Conservation (phyloP, 192 early-diverging fungal species). For the Spizellomyces punctatus region DNA sequence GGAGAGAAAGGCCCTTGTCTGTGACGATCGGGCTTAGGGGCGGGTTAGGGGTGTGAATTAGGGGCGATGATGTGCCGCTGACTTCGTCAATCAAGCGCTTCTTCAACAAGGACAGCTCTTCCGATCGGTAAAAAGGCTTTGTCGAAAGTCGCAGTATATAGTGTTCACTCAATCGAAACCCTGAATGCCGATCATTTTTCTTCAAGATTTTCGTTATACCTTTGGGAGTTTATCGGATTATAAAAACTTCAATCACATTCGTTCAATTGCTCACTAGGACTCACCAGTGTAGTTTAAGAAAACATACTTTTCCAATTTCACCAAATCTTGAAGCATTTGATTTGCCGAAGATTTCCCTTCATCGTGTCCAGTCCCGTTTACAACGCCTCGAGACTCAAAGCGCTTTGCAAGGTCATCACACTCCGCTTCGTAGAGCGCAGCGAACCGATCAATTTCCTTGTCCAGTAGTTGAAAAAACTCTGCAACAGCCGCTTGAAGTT, state of each 20-base stretch:
- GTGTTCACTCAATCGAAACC: conserved; percentile 69
- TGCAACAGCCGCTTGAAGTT: conserved; percentile 61
- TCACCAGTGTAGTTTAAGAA: conserved; percentile 80
- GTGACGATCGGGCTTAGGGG: conserved; percentile 26
- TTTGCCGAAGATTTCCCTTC: conserved; percentile 15
- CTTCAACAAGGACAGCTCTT: conserved; percentile 67
- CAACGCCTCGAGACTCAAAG: background rate
- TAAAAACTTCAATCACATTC: too few species aligned
- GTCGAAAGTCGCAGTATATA: conserved; percentile 61
- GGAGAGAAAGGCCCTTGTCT: conserved; percentile 38
- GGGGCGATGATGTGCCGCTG: conserved; percentile 32
- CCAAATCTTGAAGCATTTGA: conserved; percentile 60
- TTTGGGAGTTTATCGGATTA: background rate
- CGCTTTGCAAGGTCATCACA: conserved; percentile 15
- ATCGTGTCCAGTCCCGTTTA: background rate
- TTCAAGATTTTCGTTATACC: conserved; percentile 84
- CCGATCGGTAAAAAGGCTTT: conserved; percentile 68
- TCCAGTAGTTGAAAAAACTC: conserved; percentile 73
- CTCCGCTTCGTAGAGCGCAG: conserved; percentile 30
- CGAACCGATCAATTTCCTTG: conserved; percentile 52
- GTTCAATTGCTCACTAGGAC: background rate
- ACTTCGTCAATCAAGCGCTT: conserved; percentile 68
- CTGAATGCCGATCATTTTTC: conserved; percentile 82
- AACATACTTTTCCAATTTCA: conserved; percentile 77
- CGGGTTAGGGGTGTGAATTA: conserved; percentile 9